Evolutionary conservation across 2,329 filamentous ascomycete species (phyloP), one percentile per base, ranked within the genome.

Genomic region (Aspergillus sp.): DNA sequence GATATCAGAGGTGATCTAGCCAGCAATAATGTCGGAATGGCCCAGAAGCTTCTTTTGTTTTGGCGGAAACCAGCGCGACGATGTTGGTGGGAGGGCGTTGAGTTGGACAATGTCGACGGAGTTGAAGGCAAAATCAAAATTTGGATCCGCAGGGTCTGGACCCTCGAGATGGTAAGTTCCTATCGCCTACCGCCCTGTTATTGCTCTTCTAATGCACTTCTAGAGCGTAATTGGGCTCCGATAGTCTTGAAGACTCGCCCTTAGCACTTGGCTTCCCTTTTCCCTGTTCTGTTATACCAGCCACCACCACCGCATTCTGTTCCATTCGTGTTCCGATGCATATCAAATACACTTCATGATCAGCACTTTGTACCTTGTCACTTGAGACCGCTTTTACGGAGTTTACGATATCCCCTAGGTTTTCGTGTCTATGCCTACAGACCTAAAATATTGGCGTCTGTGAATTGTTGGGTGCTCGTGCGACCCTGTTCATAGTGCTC

Each of bases 41-140:
- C 95, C 12, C 95, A 99, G 76, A 99, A 99, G 79, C 84, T 99
- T 47, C 83, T 99, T 14, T 83, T 99, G 3, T 99, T 99, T 81
- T 99, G 95, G 95, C 86, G 95, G 64, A 99, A 99, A 77, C 95
- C 95, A 15, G 95, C 95, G 14, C 83, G 95, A 60, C 85, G 95
- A 73, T 99, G 95, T 81, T 99, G 95, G 95, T 99, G 95, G 95
- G 95, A 99, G 75, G 95, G 95, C 23, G 90, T 99, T 39, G 93
- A 98, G 74, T 82, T 99, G 45, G 86, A 95, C 17, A 83, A 90
- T 64, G 90, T 99, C 12, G 91, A 96, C 51, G 95, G 95, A 14
- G 89, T 98, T 7, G 87, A 96, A 52, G 93, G 93, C 52, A 91
- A 88, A 73, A 82, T 99, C 66, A 99, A 99, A 78, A 92, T 99